Evolutionary conservation across 208 protist species (phyloP).

Genomic region (Trypanosomatidae sp.): DNA sequence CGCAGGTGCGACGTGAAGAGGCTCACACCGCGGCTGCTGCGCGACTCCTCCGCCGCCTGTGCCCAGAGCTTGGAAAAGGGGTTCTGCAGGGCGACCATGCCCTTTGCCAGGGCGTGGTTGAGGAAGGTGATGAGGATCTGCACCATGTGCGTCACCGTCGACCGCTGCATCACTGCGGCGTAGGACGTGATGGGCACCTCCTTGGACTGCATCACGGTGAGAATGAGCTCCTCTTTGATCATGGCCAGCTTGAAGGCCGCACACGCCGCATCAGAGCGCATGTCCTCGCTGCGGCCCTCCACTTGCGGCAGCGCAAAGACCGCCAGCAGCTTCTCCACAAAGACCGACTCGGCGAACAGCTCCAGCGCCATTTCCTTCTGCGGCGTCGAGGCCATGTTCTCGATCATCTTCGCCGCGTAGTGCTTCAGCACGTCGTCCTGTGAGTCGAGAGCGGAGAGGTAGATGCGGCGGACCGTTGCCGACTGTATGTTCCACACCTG

Average conservation of each 20-base stretch:
- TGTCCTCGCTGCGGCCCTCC: slow-evolving; percentile 62
- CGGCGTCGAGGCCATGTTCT: slow-evolving; percentile 80
- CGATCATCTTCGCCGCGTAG: slow-evolving; percentile 89
- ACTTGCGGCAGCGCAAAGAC: slow-evolving; percentile 51
- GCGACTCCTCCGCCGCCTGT: slow-evolving; percentile 14
- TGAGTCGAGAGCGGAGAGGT: slow-evolving; percentile 47
- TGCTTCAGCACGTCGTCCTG: slow-evolving; percentile 83
- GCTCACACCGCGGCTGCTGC: slow-evolving; percentile 16
- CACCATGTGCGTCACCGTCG: slow-evolving; percentile 44
- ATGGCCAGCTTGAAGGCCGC: slow-evolving; percentile 79
- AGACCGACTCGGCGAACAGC: slow-evolving; percentile 60
- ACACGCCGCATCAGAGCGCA: slow-evolving; percentile 84
- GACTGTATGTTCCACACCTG: slow-evolving; percentile 56
- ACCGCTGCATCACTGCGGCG: slow-evolving; percentile 37
- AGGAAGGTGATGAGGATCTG: slow-evolving; percentile 87
- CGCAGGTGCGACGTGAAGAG: slow-evolving; percentile 22
- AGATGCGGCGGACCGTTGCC: slow-evolving; percentile 37
- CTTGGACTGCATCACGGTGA: slow-evolving; percentile 47
- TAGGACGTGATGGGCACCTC: slow-evolving; percentile 53
- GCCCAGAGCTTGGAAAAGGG: slow-evolving; percentile 45
- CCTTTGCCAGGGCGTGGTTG: slow-evolving; percentile 57
- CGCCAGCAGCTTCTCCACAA: slow-evolving; percentile 61
- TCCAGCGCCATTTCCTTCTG: slow-evolving; percentile 48
- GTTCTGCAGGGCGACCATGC: slow-evolving; percentile 53
- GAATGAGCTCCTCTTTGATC: slow-evolving; percentile 59